Evolutionary conservation across 2,329 filamentous ascomycete genomes (phyloP).

Genomic region (Colletotrichum sansevieriae): DNA sequence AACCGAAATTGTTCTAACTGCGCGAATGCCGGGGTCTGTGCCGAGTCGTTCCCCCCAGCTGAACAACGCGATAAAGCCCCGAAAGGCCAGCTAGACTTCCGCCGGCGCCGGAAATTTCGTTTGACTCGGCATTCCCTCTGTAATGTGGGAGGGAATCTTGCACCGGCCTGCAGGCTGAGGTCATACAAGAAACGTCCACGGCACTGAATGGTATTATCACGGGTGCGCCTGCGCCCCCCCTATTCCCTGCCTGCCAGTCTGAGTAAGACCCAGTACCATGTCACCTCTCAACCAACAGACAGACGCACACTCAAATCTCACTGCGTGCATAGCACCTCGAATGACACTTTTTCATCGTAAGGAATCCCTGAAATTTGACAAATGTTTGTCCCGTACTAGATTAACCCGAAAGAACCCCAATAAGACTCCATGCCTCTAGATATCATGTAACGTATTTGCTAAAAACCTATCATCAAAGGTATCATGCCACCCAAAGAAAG

Average conservation of each 20-base stretch:
- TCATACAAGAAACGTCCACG: background rate
- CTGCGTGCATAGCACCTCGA: conserved; percentile 3
- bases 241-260: background rate
- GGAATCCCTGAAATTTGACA: background rate
- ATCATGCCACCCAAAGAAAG: background rate
- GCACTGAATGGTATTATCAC: no score
- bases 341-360: no score
- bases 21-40: no score
- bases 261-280: conserved; percentile 8
- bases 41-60: no score
- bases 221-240: no score
- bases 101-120: background rate
- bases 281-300: conserved; percentile 3
- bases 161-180: background rate
- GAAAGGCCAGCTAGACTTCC: background rate
- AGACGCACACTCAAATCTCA: background rate
- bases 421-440: background rate
- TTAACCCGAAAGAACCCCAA: background rate
- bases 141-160: background rate
- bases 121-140: background rate
- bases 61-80: background rate
- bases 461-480: background rate
- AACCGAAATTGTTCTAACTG: no score
- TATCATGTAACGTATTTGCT: background rate
- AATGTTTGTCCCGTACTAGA: background rate